These are phyloP conservation scores for Chytriomyces sp. DNA, from an alignment of 192 early-diverging fungal species.

Conservation along the genomic window DNA sequence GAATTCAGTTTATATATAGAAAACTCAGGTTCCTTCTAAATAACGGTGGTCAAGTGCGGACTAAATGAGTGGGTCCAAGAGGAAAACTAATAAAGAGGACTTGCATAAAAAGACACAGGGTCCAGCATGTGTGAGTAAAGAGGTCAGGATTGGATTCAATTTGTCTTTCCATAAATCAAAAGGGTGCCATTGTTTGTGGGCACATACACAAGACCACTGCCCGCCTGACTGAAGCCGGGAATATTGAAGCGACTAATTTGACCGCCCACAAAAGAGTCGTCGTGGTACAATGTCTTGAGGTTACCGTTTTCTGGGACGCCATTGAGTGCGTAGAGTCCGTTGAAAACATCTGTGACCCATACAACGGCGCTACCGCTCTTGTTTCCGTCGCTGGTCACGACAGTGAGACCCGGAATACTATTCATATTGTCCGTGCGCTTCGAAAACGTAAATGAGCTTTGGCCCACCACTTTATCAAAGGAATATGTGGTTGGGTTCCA, in stretches of 20 bases:
- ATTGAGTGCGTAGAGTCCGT: conserved; percentile 11
- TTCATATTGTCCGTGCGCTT: not conserved
- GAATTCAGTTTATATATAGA: no score
- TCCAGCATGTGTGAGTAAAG: no score
- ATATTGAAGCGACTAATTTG: not conserved
- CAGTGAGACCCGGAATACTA: not conserved
- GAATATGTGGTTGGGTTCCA: not conserved
- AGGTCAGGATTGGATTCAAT: no score
- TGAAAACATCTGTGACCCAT: conserved; percentile 10
- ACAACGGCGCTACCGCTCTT: not conserved
- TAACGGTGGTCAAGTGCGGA: no score
- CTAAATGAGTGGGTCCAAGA: no score
- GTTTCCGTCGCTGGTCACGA: not conserved
- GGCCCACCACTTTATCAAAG: not conserved
- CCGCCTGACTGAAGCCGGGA: conserved; percentile 1
- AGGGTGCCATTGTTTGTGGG: conserved; percentile 17
- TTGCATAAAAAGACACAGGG: no score
- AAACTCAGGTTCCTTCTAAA: no score
- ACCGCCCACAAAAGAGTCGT: not conserved
- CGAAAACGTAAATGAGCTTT: not conserved
- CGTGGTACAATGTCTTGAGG: conserved; percentile 4
- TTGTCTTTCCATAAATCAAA: not conserved
- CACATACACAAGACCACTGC: conserved; percentile 13
- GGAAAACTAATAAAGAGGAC: no score
- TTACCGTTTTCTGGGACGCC: conserved; percentile 4